Conservation (phyloP, 169 alveolate genomes). For the Neospora caninum region DNA sequence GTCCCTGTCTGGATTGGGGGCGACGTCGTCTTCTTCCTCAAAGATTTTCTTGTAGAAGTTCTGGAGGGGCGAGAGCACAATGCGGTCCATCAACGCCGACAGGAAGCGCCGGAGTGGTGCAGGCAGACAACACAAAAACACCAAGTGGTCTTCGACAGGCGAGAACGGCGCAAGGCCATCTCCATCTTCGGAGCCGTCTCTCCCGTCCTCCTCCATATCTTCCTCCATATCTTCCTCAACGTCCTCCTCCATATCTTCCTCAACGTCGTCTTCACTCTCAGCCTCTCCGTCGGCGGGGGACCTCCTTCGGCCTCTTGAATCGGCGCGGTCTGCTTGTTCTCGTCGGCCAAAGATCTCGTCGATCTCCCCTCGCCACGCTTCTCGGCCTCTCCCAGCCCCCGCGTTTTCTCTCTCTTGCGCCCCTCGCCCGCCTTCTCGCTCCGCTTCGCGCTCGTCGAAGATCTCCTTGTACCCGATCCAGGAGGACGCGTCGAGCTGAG, state of each 20-base stretch:
- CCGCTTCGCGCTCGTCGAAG: background rate
- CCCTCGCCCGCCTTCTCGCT: background rate
- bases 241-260: background rate
- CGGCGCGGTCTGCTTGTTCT: background rate
- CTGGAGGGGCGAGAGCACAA: background rate
- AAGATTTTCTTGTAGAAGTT: background rate
- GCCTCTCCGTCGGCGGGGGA: background rate
- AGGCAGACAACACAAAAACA: background rate
- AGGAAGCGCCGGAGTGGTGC: background rate
- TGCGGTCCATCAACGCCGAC: background rate
- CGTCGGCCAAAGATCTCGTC: background rate
- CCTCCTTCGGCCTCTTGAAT: background rate
- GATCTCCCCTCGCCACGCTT: background rate
- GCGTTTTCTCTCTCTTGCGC: background rate
- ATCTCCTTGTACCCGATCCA: constrained; percentile 33
- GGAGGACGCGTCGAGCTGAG: constrained; percentile 23
- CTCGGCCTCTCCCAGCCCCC: background rate
- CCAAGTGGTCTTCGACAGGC: background rate
- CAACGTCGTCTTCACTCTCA: background rate
- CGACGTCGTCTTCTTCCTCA: constrained; percentile 17
- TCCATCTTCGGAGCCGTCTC: background rate
- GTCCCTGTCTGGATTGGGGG: background rate
- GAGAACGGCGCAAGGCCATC: background rate
- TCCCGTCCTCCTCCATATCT: background rate
- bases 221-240: background rate